These are phyloP conservation scores for Phellopilus nigrolimitatus DNA, from an alignment of 1,284 basidiomycete genomes.

Conservation along the genomic window DNA sequence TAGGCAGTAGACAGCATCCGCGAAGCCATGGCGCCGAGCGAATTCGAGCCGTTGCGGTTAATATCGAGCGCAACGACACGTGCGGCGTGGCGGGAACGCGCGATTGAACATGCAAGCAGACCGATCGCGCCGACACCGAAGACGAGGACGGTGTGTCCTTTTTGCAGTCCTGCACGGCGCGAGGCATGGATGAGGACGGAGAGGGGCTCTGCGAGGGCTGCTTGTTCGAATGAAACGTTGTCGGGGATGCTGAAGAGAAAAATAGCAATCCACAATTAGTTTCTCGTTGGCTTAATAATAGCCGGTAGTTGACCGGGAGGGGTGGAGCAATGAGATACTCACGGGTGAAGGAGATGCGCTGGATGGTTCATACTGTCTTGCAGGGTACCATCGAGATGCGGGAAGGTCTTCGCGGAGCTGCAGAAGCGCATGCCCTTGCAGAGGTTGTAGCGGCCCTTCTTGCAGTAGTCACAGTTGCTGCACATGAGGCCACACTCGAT, in stretches of 20 bases:
- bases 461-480: constrained; percentile 62
- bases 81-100: constrained; percentile 65
- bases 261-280: no score
- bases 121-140: constrained; percentile 93
- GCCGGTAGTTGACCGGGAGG: constrained; percentile 8
- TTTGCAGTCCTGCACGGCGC: constrained; percentile 31
- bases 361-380: constrained; percentile 89
- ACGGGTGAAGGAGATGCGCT: constrained; percentile 81
- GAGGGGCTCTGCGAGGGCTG: constrained; percentile 87
- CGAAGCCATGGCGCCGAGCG: constrained; percentile 71
- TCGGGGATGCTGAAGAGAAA: constrained; percentile 64
- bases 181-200: constrained; percentile 61
- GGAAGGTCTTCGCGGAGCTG: constrained; percentile 85
- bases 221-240: constrained; percentile 69
- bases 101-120: constrained; percentile 78
- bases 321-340: constrained; percentile 33
- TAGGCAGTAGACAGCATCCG: constrained; percentile 65
- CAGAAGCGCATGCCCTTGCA: constrained; percentile 88
- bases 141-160: constrained; percentile 75
- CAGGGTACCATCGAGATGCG: constrained; percentile 90
- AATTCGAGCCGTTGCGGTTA: constrained; percentile 78
- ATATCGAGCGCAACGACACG: constrained; percentile 81
- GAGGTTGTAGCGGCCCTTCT: constrained; percentile 87
- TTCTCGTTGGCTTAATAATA: not conserved
- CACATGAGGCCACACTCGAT: constrained; percentile 93